phyloP scores from a whole-genome alignment of 805 yeast species.

The Alloascoidea africana region DNA sequence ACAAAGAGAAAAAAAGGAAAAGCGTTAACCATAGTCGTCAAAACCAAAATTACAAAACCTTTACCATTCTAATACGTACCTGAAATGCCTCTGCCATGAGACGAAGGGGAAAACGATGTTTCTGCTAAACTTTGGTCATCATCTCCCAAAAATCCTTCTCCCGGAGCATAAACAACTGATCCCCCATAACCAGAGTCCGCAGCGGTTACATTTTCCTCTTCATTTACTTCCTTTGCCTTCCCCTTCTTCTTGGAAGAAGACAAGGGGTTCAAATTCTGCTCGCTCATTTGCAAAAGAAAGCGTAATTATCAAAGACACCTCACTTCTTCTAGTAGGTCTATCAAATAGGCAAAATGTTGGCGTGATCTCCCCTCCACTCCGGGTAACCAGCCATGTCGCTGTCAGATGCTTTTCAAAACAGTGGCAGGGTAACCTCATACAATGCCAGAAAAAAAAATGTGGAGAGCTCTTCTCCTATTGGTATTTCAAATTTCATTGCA shows the following conservation, averaged over 20 bases:
- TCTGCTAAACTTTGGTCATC: slow-evolving; percentile 2
- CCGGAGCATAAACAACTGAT: slow-evolving; percentile 5
- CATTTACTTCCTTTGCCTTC: background rate
- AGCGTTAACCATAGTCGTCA: slow-evolving; percentile 8
- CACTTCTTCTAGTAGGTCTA: too few relatives aligned
- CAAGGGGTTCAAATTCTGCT: too few relatives aligned
- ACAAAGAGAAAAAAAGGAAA: slow-evolving; percentile 6
- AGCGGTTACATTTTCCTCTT: slow-evolving; percentile 2
- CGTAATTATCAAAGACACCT: too few relatives aligned
- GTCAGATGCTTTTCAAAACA: too few relatives aligned
- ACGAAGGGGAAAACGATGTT: slow-evolving; percentile 3
- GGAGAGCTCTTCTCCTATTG: too few relatives aligned
- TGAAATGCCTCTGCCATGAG: background rate
- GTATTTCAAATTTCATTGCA: too few relatives aligned
- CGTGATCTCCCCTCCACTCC: too few relatives aligned
- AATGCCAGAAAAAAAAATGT: too few relatives aligned
- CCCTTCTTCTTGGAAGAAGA: background rate
- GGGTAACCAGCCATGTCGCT: too few relatives aligned
- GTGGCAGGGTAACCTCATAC: too few relatives aligned
- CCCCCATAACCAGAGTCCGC: slow-evolving; percentile 12
- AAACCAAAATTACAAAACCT: slow-evolving; percentile 6
- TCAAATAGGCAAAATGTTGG: too few relatives aligned
- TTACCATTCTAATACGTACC: slow-evolving; percentile 6
- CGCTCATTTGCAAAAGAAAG: too few relatives aligned
- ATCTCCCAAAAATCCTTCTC: slow-evolving; percentile 4